Conservation (phyloP, 345 rosid genomes). For the Brassica juncea region DNA sequence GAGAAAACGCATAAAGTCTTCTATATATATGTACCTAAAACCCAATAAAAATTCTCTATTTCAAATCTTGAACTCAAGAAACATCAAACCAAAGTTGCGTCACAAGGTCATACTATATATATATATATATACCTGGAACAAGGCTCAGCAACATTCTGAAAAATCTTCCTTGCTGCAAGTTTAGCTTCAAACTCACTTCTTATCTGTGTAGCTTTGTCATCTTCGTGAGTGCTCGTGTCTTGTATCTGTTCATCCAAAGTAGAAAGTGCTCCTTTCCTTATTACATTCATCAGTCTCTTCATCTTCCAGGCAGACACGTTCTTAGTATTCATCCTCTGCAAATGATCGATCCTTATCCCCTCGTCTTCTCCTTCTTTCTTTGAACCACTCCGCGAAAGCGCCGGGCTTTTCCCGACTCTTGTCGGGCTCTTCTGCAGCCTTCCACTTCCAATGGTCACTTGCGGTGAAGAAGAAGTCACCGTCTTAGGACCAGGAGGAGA, state of each 20-base stretch:
- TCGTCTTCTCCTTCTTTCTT: conserved; percentile 43
- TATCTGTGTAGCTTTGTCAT: conserved; percentile 63
- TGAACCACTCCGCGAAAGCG: conserved; percentile 48
- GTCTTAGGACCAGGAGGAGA: conserved; percentile 50
- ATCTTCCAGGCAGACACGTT: conserved; percentile 95
- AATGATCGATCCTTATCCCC: conserved; percentile 67
- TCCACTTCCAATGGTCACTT: conserved; percentile 47
- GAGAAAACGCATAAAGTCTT: conserved; percentile 72
- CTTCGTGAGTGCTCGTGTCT: conserved; percentile 48
- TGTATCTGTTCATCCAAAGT: conserved; percentile 81
- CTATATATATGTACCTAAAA: conserved; percentile 63
- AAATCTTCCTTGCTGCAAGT: conserved; percentile 81
- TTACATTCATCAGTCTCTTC: conserved; percentile 75
- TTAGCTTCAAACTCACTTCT: conserved; percentile 74
- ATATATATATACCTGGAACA: conserved; percentile 56
- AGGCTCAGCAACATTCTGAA: conserved; percentile 66
- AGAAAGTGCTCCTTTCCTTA: conserved; percentile 67
- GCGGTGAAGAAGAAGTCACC: conserved; percentile 40
- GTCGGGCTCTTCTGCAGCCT: conserved; percentile 44
- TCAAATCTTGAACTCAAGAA: background rate
- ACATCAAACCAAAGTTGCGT: background rate
- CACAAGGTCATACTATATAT: background rate
- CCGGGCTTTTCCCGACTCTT: conserved; percentile 48
- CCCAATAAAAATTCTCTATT: conserved; percentile 10
- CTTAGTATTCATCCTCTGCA: conserved; percentile 72